Base-by-base conservation (phyloP, 305 asterid species). In the Fraxinus xanthoxyloides region DNA sequence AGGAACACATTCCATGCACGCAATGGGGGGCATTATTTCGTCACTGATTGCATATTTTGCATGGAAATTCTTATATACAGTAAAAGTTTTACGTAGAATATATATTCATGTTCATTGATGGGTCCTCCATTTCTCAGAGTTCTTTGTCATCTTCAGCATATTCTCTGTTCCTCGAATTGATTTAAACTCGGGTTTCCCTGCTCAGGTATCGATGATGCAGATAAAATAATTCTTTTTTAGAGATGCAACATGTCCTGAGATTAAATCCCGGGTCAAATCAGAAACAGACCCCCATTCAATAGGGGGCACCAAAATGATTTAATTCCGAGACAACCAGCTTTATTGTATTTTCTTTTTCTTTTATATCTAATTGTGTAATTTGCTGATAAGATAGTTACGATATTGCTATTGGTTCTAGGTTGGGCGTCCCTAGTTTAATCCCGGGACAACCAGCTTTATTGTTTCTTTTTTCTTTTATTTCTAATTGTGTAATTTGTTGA, bases 1-100 rank as follows among this genome's bases (percentile, higher is more conserved):
- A 77, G 82, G 80, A 84, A 80, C 67, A 67, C 85, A 46, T 46
- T 38, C 77, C 86, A 80, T 79, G 84, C 85, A 87, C 86, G 89
- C 89, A 84, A 84, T 15, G 31, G 72, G 77, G 82, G 72, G 72
- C 80, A 72, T 61, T 78, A 36, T 79, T 72, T 80, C 87, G 84
- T 84, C 87, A 87, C 77, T 79, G 76, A 72, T 81, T 77, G 79
- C 75, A 24, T 65, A 78, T 72, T 69, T 77, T 76, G 82, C 86
- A 79, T 70, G 85, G 82, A 17, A 13, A 79, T 15, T 12, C 74
- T 70, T 32, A 69, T 77, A 82, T 73, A 9, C 40, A 21, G 28
- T 51, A 51, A 72, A 65, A 65, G 73, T 26, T 65, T 65, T 65
- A 65, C 73, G 73, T 28, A 28, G 31, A 28, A 28, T 77, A 61